These are phyloP conservation scores for Fusarium napiforme DNA, from an alignment of 2,329 filamentous ascomycete species.

Conservation along the genomic window DNA sequence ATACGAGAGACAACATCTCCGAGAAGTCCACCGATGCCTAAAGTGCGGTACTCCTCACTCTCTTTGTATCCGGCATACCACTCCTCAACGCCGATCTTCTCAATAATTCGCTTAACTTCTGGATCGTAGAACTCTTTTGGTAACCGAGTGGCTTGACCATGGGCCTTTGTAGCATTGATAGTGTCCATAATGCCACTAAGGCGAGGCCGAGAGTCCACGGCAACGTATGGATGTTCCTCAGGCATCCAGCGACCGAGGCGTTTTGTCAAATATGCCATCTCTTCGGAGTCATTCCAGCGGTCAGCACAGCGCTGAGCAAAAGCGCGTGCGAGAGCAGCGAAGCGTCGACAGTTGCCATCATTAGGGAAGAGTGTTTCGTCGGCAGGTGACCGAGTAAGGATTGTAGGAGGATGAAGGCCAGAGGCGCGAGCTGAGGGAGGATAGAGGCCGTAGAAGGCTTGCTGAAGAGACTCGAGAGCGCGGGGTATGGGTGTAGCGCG, in stretches of 20 bases:
- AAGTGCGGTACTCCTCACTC: slow-evolving; percentile 83
- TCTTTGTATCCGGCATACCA: slow-evolving; percentile 92
- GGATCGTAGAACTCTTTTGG: slow-evolving; percentile 89
- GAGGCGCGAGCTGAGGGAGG: slow-evolving; percentile 61
- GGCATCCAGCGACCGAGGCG: slow-evolving; percentile 90
- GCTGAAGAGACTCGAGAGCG: slow-evolving; percentile 80
- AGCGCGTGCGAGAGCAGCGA: slow-evolving; percentile 73
- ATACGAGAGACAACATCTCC: slow-evolving; percentile 85
- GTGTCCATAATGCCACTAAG: slow-evolving; percentile 95
- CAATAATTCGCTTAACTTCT: slow-evolving; percentile 74
- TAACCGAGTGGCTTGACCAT: slow-evolving; percentile 77
- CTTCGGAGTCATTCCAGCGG: slow-evolving; percentile 78
- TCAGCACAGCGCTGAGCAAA: slow-evolving; percentile 78
- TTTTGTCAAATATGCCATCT: slow-evolving; percentile 86
- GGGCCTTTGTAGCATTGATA: slow-evolving; percentile 87
- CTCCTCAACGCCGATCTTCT: slow-evolving; percentile 85
- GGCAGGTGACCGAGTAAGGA: slow-evolving; percentile 70
- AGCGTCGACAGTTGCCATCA: slow-evolving; percentile 77
- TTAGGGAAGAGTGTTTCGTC: slow-evolving; percentile 87
- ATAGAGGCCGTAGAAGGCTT: slow-evolving; percentile 80
- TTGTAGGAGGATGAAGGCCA: slow-evolving; percentile 69
- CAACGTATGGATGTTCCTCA: slow-evolving; percentile 71
- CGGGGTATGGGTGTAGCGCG: slow-evolving; percentile 79
- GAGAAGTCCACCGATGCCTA: slow-evolving; percentile 87
- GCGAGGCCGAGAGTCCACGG: slow-evolving; percentile 85